Evolutionary conservation across 371 early-diverging fungal species (phyloP), one percentile per base, ranked within the genome.

Genomic region (Entomophthora muscae): DNA sequence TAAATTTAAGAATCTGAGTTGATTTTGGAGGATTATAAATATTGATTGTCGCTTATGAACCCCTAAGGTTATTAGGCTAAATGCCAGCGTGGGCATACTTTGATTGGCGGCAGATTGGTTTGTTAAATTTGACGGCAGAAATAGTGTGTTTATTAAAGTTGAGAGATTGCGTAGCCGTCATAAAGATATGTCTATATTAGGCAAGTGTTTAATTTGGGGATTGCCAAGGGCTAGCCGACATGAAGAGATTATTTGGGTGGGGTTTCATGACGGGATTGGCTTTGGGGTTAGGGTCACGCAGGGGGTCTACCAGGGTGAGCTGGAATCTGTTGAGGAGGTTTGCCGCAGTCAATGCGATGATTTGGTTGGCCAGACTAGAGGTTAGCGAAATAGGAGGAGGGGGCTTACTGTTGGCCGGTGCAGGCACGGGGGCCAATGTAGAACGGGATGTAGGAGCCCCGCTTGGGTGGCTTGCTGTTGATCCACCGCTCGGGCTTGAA

Each of bases 381-480:
- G 26, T 24, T 26, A 27, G 22, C 28, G 5, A 21, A 24, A 3
- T 26, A 3, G 22, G 10, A 24, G 26, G 26, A 55, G 12, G 28
- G 28, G 51, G 51, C 51, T 55, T 55, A 55, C 55, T 55, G 26
- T n/a, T 26, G 22, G 3, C 55, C 55, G 24, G 55, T 24, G 28
- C 55, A 55, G 55, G 55, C 55, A 24, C 55, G 22, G 26, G 55
- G 55, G 3, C 55, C 55, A 10, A 55, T 24, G 26, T 21, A 55
- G 55, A 55, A 55, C 21, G 55, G 55, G 10, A 55, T 3, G 28
- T 55, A 55, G 24, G 55, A 55, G 55, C 55, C 55, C 55, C 28
- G 22, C 22, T 21, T n/a, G 22, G 28, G 55, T 55, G 12, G 55
- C 26, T 55, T 55, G 51, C 12, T 51, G 26, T 55, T 26, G 3